phyloP scores from a whole-genome alignment of 2,329 filamentous ascomycete species.

The Berkeleyomyces rouxiae region DNA sequence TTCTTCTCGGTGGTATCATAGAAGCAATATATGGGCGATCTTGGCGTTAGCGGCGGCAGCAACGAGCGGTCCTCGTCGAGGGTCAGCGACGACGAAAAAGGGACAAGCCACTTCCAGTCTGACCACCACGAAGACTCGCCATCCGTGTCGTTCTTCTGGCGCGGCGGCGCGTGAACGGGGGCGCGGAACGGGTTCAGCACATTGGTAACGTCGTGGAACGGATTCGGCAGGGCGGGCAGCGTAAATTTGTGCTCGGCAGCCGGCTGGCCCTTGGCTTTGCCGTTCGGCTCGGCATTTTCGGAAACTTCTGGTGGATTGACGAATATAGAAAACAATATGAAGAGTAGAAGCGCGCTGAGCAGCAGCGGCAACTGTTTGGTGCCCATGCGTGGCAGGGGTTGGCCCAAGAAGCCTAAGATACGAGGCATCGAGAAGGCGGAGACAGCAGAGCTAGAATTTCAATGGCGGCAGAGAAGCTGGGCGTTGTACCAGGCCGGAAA shows the following conservation, averaged over 20 bases:
- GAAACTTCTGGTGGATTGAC: slow-evolving; percentile 21
- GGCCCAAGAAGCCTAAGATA: slow-evolving; percentile 26
- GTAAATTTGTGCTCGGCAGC: slow-evolving; percentile 30
- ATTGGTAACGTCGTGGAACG: slow-evolving; percentile 27
- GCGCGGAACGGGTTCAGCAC: slow-evolving; percentile 50
- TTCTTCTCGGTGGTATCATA: slow-evolving; percentile 55
- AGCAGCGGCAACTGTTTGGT: slow-evolving; percentile 37
- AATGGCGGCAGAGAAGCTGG: neutral
- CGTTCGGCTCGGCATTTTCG: neutral
- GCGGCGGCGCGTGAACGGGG: slow-evolving; percentile 52
- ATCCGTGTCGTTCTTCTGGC: slow-evolving; percentile 62
- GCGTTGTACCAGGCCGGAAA: neutral
- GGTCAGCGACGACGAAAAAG: slow-evolving; percentile 67
- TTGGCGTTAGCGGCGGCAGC: slow-evolving; percentile 55
- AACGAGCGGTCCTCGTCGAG: slow-evolving; percentile 71
- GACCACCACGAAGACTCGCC: slow-evolving; percentile 72
- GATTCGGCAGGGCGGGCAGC: slow-evolving; percentile 30
- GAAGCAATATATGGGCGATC: slow-evolving; percentile 76
- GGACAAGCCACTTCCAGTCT: slow-evolving; percentile 72
- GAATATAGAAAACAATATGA: slow-evolving; percentile 37
- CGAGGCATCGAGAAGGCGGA: slow-evolving; percentile 25
- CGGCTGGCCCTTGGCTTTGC: neutral
- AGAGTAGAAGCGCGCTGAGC: slow-evolving; percentile 32
- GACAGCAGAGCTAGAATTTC: neutral
- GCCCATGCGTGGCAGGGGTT: slow-evolving; percentile 32